phyloP scores from a whole-genome alignment of 768 basidiomycete species.

The Tremella mesenterica region DNA sequence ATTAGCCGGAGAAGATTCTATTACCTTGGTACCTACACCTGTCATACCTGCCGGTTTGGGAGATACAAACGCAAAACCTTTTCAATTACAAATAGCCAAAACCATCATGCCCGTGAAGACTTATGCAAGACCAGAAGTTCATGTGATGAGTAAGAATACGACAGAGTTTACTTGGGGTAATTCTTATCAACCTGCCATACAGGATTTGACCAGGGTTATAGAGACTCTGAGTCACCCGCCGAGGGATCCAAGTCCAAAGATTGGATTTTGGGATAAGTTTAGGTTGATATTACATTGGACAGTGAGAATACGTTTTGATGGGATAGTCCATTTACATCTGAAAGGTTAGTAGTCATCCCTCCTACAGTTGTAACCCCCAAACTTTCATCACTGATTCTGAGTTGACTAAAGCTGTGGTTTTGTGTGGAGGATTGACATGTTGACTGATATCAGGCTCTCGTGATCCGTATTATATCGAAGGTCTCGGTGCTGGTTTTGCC shows the following conservation, averaged over 20 bases:
- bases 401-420: not conserved
- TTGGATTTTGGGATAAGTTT: slow-evolving; percentile 96
- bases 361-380: not conserved
- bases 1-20: slow-evolving; percentile 59
- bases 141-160: slow-evolving; percentile 56
- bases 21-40: slow-evolving; percentile 62
- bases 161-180: slow-evolving; percentile 82
- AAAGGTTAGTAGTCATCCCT: slow-evolving; percentile 55
- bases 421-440: too few relatives aligned
- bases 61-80: slow-evolving; percentile 50
- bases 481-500: slow-evolving; percentile 75
- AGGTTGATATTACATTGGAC: slow-evolving; percentile 69
- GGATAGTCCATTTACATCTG: slow-evolving; percentile 64
- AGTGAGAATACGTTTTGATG: slow-evolving; percentile 56
- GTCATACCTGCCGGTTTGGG: slow-evolving; percentile 57
- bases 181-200: slow-evolving; percentile 74
- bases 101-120: slow-evolving; percentile 94
- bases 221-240: slow-evolving; percentile 71
- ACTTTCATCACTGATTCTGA: too few relatives aligned
- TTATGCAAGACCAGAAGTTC: slow-evolving; percentile 67
- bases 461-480: slow-evolving; percentile 64
- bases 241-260: slow-evolving; percentile 66
- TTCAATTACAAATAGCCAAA: slow-evolving; percentile 66
- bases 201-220: slow-evolving; percentile 73
- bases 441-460: slow-evolving; percentile 56